A percentile compares a stretch with the other conserved stretches of the same genome.
Conservation (phyloP, 2,329 filamentous ascomycete genomes). For the Fusarium austroafricanum region DNA sequence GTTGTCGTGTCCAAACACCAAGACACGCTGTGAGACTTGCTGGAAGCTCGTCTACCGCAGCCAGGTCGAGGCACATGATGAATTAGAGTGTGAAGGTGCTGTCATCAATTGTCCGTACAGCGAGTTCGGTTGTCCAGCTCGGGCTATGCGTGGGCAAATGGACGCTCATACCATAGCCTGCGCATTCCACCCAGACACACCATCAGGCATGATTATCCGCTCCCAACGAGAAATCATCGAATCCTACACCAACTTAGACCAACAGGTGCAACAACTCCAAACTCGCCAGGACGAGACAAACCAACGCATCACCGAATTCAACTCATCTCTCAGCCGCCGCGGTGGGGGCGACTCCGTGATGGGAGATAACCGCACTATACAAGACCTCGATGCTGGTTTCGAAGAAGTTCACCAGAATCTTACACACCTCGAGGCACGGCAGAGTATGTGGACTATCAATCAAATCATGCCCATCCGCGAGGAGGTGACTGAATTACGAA, state of each 20-base stretch:
- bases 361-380: constrained; percentile 60
- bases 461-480: constrained; percentile 71
- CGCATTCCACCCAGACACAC: constrained; percentile 61
- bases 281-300: constrained; percentile 51
- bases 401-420: constrained; percentile 68
- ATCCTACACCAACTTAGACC: constrained; percentile 52
- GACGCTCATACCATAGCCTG: constrained; percentile 61
- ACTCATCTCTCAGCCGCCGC: constrained; percentile 55
- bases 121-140: constrained; percentile 52
- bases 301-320: constrained; percentile 53
- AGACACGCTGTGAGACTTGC: constrained; percentile 63
- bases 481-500: constrained; percentile 69
- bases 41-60: constrained; percentile 57
- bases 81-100: constrained; percentile 62
- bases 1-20: constrained; percentile 59
- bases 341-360: constrained; percentile 54
- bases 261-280: constrained; percentile 52
- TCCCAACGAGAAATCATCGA: constrained; percentile 62
- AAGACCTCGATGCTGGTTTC: constrained; percentile 60
- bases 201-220: constrained; percentile 64
- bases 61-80: constrained; percentile 60
- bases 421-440: constrained; percentile 68
- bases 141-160: constrained; percentile 53
- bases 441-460: constrained; percentile 71
- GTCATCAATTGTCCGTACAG: constrained; percentile 61